phyloP scores from a whole-genome alignment of 2,329 filamentous ascomycete genomes.

The Paecilomyces sp. region DNA sequence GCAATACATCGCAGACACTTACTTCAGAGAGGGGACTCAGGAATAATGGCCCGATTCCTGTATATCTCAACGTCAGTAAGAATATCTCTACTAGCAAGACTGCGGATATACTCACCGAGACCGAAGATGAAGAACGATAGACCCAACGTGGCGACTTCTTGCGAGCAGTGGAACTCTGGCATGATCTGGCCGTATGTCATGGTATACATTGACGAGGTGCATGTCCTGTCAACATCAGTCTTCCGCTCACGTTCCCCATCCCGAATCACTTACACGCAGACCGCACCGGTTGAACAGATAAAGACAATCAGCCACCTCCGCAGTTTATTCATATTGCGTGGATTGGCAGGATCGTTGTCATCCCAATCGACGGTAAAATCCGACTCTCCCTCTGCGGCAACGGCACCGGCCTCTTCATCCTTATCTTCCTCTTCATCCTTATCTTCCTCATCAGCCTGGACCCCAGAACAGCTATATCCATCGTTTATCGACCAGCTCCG shows the following conservation, averaged over 20 bases:
- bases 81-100: constrained; percentile 23
- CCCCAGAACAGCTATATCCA: constrained; percentile 20
- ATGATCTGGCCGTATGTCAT: constrained; percentile 72
- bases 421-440: constrained; percentile 16
- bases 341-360: constrained; percentile 65
- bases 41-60: constrained; percentile 54
- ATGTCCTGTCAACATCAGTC: constrained; percentile 51
- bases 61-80: constrained; percentile 6
- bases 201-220: constrained; percentile 82
- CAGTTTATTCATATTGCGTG: constrained; percentile 58
- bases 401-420: constrained; percentile 12
- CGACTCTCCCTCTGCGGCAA: constrained; percentile 24
- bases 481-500: constrained; percentile 30
- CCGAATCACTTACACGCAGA: constrained; percentile 66
- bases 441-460: constrained; percentile 17
- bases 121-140: constrained; percentile 78
- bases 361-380: constrained; percentile 70
- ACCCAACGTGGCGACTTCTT: constrained; percentile 69
- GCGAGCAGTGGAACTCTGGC: constrained; percentile 63
- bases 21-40: constrained; percentile 57
- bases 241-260: background rate
- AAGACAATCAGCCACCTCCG: constrained; percentile 74
- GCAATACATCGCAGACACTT: constrained; percentile 1
- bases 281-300: constrained; percentile 65
- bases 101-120: constrained; percentile 41